Base-by-base conservation (phyloP, 768 basidiomycete species). In the Polyporus arcularius region DNA sequence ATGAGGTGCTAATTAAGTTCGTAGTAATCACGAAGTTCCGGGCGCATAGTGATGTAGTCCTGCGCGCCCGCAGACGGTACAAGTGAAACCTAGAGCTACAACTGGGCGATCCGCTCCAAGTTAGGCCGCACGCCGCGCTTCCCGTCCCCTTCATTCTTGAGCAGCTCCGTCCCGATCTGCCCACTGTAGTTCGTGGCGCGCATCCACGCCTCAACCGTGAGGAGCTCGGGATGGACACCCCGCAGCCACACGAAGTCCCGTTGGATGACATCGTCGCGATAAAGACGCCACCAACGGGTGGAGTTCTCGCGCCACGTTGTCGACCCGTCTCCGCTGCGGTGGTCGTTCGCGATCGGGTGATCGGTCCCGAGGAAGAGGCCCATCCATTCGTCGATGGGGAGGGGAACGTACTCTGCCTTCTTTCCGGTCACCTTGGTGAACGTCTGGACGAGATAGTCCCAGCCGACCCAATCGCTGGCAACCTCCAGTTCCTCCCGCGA, bases 131-230 rank as follows among this genome's bases (percentile, higher is more conserved):
- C 35, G 11, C 35, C 35, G 6, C 35, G 7, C 35, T 35, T 35
- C 11, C 35, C 35, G 11, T 35, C 35, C 35, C 1, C 35, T 1
- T 35, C 9, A 46, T 57, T 16, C 15, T 57, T 45, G 6, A 50
- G 35, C 58, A 59, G 42, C 31, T 59, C n/a, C 31, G 1, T 3
- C 3, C 35, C 42, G 8, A 21, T 43, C 47, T 48, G n/a, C 5
- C 50, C 50, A 6, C 1, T 43, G 39, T 39, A 31, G 15, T 12
- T 12, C 3, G 2, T 57, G 62, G 70, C 66, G 63, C 71, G 68
- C 72, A 80, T 78, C 79, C 79, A 80, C 32, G 60, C 72, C 64
- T 77, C 78, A n/a, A 80, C 58, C 3, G 73, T 73, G 45, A 73
- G 56, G 3, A 69, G 67, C 14, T 62, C 63, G 1, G 79, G 77